Conservation (phyloP, 345 rosid genomes). For the Pistacia integerrima region DNA sequence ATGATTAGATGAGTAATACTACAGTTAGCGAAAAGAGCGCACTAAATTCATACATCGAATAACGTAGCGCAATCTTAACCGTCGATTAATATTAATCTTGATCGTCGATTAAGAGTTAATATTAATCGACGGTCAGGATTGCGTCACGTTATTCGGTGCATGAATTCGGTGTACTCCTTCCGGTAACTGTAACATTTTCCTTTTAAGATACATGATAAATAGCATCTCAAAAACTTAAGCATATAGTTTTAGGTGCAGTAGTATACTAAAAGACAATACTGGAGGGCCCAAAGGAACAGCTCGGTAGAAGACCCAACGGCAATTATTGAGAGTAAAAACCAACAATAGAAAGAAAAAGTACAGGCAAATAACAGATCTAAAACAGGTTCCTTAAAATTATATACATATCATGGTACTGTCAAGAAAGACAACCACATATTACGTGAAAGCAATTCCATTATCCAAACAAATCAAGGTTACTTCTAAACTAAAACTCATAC, state of each 20-base stretch:
- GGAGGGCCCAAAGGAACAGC: background rate
- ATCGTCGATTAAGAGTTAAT: too few species aligned
- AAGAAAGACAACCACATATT: background rate
- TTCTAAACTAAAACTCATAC: background rate
- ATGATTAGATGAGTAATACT: too few species aligned
- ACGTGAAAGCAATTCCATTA: background rate
- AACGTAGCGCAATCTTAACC: too few species aligned
- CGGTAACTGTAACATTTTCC: too few species aligned
- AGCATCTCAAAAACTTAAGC: background rate
- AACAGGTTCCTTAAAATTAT: background rate
- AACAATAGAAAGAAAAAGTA: background rate
- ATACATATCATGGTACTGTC: background rate
- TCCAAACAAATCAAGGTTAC: background rate
- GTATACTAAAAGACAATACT: background rate
- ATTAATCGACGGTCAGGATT: too few species aligned
- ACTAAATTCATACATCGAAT: too few species aligned
- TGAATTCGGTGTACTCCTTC: too few species aligned
- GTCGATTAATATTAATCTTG: too few species aligned
- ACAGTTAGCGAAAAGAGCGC: too few species aligned
- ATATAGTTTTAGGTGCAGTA: background rate
- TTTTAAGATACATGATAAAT: background rate
- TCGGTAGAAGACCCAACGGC: background rate
- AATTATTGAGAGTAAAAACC: background rate
- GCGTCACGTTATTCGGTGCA: too few species aligned
- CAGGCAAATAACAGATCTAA: background rate